Evolutionary conservation across 257 asterid genomes (phyloP), one percentile per base, ranked within the genome.

Genomic region (Scutellaria minor): DNA sequence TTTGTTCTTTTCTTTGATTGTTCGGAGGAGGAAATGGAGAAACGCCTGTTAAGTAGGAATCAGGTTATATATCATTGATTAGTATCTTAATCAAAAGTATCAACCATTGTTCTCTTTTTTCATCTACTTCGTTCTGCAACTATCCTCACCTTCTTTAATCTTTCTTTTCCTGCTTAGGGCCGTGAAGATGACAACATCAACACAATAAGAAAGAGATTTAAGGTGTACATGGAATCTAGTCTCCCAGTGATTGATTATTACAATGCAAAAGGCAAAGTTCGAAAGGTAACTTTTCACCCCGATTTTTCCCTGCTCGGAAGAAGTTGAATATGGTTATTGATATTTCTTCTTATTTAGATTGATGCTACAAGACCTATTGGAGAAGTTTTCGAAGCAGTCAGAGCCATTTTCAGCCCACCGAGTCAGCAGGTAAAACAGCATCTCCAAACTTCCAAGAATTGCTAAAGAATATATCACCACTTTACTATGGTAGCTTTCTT

Each of bases 361-460:
- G 90, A 85, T 81, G 97, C 96, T 52, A 84, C 81, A 53, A 90
- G 70, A 71, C 88, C 95, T 2, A 68, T 87, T 58, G 95, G 60
- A 66, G 96, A 92, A 71, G 98, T 92, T 77, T 88, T 85, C 83
- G 96, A 80, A 80, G 90, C 91, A 6, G 92, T 88, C 40, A 90
- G 90, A 84, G 82, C 83, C 63, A 64, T 90, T 76, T 92, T 92
- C 81, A 35, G 88, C 72, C 46, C 90, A 56, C 58, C 78, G 1
- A 64, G 9, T 45, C 76, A 68, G 46, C 66, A 87, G 95, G 97
- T 85, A 86, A 77, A 79, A 64, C 58, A 40, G 20, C 42, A 24
- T 53, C n/a, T 2, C 20, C 47, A n/a, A 20, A 55, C 24, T 42
- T 64, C 72, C 24, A 42, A 14, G 46, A 47, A 61, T 14, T 13